Evolutionary conservation across 1,284 basidiomycete genomes (phyloP).

Genomic region (Stygiomarasmius scandens): DNA sequence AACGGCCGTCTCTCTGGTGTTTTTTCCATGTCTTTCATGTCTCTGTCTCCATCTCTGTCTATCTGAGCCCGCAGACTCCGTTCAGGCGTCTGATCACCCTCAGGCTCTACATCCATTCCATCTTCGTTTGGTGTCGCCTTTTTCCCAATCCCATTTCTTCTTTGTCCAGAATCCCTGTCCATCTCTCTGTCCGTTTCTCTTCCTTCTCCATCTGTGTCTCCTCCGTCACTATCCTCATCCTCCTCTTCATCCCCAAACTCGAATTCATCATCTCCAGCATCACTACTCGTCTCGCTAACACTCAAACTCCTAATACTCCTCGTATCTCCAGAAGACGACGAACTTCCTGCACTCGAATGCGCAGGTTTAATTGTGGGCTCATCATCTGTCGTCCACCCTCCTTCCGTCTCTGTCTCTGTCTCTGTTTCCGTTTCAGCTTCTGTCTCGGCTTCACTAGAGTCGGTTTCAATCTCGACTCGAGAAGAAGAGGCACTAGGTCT

Average conservation of each 20-base stretch:
- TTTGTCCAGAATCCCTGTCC: too few relatives aligned
- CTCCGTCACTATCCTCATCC: constrained; percentile 3
- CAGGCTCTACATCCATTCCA: neutral
- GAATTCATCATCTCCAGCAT: constrained; percentile 21
- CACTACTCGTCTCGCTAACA: constrained; percentile 17
- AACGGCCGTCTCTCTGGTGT: constrained; percentile 12
- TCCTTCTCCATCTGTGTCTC: neutral
- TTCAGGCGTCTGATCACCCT: constrained; percentile 6
- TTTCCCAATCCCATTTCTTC: neutral
- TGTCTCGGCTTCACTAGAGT: constrained; percentile 39
- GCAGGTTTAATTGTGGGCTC: constrained; percentile 72
- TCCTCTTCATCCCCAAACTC: constrained; percentile 11
- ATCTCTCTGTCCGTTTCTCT: neutral
- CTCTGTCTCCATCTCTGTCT: neutral
- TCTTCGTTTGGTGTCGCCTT: too few relatives aligned
- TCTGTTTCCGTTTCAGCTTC: constrained; percentile 44
- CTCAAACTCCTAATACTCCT: constrained; percentile 32
- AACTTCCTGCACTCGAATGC: constrained; percentile 32
- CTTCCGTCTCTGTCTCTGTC: constrained; percentile 48
- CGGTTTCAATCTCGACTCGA: constrained; percentile 28
- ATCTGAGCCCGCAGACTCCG: neutral
- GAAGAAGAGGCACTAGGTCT: neutral
- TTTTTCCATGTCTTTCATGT: constrained; percentile 2
- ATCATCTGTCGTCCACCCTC: constrained; percentile 68
- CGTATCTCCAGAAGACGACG: constrained; percentile 21